Conservation (phyloP, 805 yeast species). For the Zygosaccharomyces bailii region DNA sequence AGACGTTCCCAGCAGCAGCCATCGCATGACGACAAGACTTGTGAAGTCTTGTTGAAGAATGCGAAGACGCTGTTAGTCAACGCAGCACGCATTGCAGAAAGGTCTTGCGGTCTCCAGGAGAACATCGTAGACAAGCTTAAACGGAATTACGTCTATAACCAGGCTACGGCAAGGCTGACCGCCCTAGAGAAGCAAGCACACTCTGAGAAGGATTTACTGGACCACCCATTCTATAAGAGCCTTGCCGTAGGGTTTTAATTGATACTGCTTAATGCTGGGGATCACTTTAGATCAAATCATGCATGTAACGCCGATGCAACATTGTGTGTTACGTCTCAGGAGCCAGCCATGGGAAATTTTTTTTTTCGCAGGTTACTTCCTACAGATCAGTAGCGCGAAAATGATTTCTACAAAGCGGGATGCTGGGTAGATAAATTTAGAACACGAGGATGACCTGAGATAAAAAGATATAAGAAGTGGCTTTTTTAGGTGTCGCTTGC, state of each 20-base stretch:
- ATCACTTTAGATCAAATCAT: neutral
- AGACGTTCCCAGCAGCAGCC: constrained; percentile 11
- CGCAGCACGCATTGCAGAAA: constrained; percentile 26
- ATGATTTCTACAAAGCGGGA: neutral
- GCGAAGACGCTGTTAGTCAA: constrained; percentile 25
- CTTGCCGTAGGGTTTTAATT: neutral
- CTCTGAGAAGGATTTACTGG: constrained; percentile 17
- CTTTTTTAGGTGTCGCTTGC: neutral
- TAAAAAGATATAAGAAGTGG: constrained; percentile 6
- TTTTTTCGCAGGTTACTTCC: neutral
- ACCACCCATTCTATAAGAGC: constrained; percentile 24
- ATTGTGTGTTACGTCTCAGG: neutral
- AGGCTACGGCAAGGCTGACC: constrained; percentile 23
- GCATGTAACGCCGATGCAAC: neutral
- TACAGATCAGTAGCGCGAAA: constrained; percentile 7
- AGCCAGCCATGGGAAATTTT: constrained; percentile 8
- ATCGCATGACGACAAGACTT: constrained; percentile 9
- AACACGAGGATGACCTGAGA: neutral
- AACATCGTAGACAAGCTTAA: constrained; percentile 30
- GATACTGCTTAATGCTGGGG: neutral
- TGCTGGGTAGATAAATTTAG: constrained; percentile 9
- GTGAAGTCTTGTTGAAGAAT: constrained; percentile 25
- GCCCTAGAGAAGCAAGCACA: constrained; percentile 12
- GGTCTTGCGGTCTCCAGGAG: constrained; percentile 33
- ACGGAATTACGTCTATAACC: constrained; percentile 29